phyloP scores from a whole-genome alignment of 1,139 yeast genomes.

The Pichia sp. region DNA sequence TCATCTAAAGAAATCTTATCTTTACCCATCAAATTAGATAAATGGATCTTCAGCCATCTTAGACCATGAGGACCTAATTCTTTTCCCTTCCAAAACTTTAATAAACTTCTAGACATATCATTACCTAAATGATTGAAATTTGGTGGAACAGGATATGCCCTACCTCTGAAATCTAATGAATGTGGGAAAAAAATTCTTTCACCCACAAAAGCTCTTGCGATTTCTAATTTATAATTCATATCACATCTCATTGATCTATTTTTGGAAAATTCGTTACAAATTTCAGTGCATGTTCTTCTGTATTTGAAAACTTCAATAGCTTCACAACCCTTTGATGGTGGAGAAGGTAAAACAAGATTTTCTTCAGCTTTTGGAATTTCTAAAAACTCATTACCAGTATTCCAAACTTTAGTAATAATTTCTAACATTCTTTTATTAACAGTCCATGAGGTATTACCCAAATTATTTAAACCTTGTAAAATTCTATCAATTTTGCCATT shows the following conservation, averaged over 20 bases:
- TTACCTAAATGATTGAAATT: constrained; percentile 78
- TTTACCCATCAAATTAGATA: constrained; percentile 82
- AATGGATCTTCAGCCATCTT: constrained; percentile 83
- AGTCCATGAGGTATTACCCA: constrained; percentile 92
- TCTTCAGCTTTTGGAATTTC: constrained; percentile 68
- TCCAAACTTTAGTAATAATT: constrained; percentile 77
- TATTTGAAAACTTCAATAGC: constrained; percentile 68
- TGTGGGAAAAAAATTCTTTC: constrained; percentile 93
- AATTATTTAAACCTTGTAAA: constrained; percentile 76
- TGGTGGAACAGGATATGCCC: constrained; percentile 85
- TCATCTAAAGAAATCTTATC: constrained; percentile 79
- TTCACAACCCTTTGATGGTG: constrained; percentile 62
- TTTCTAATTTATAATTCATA: constrained; percentile 85
- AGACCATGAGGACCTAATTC: constrained; percentile 71
- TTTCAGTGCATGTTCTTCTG: constrained; percentile 51
- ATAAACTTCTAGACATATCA: constrained; percentile 80
- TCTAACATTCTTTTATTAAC: constrained; percentile 68
- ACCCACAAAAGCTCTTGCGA: constrained; percentile 86
- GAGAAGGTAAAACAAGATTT: constrained; percentile 54
- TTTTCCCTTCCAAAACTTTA: constrained; percentile 85
- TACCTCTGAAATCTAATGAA: constrained; percentile 89
- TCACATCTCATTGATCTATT: constrained; percentile 89
- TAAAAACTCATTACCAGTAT: constrained; percentile 68
- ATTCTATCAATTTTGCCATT: constrained; percentile 59
- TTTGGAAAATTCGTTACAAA: constrained; percentile 56